Base-by-base conservation (phyloP, 768 basidiomycete genomes). In the Phlebiopsis flavidoalba region DNA sequence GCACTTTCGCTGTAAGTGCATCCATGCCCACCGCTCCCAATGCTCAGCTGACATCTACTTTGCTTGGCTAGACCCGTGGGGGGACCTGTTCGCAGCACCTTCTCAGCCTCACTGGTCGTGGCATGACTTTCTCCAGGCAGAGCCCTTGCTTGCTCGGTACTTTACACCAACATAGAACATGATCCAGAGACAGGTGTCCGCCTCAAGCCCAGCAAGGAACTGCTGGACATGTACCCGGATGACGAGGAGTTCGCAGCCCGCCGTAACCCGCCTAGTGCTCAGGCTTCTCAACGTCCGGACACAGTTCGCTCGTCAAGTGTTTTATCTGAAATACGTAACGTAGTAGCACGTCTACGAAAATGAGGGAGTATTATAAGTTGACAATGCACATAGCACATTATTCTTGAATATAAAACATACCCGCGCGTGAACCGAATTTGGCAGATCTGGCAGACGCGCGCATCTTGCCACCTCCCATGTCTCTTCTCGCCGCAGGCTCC, bases 401-500 rank as follows among this genome's bases (percentile, higher is more conserved):
- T n/a, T n/a, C n/a, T n/a, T n/a, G n/a, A n/a, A n/a, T n/a, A n/a
- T n/a, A n/a, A n/a, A n/a, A n/a, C n/a, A n/a, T n/a, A n/a, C n/a
- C n/a, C n/a, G n/a, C n/a, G n/a, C n/a, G n/a, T n/a, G n/a, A n/a
- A n/a, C n/a, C n/a, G n/a, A n/a, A n/a, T n/a, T n/a, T n/a, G n/a
- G n/a, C n/a, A n/a, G n/a, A n/a, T n/a, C n/a, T n/a, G n/a, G 37
- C 37, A 43, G 5, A 31, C 26, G 51, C 33, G 33, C 31, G 31
- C 22, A 7, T 17, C 51, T 51, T 51, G 17, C 31, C 51, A 33
- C 51, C 14, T n/a, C 14, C 14, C 51, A 53, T 53, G 51, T 10
- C n/a, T 45, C 74, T 82, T 33, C 65, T 76, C 33, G 67, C 79
- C 14, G 75, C 82, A 0, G 81, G 81, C 11, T 83, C 81, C 10